These are phyloP conservation scores for Alternaria tenuissima DNA, from an alignment of 2,329 filamentous ascomycete species.

Conservation along the genomic window DNA sequence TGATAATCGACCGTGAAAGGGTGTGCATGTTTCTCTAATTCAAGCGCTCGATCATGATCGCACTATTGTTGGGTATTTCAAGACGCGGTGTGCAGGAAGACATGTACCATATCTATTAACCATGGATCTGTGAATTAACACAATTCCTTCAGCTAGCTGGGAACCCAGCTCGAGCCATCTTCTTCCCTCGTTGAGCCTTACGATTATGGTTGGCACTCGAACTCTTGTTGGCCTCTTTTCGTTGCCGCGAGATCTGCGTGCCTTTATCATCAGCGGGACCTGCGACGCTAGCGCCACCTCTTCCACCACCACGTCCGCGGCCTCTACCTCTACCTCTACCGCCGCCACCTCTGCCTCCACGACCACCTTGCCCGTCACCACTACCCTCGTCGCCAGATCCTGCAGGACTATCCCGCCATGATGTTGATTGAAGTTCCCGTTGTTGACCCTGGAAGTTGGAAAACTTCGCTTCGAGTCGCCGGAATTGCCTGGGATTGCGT, in stretches of 20 bases:
- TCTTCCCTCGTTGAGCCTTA: constrained; percentile 71
- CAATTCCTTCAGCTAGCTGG: constrained; percentile 37
- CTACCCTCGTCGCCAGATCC: constrained; percentile 63
- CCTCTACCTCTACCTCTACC: constrained; percentile 49
- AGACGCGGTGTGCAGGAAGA: not conserved
- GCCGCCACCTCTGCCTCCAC: constrained; percentile 54
- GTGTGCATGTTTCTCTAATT: not conserved
- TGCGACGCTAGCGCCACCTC: constrained; percentile 64
- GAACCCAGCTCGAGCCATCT: constrained; percentile 67
- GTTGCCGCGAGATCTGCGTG: constrained; percentile 74
- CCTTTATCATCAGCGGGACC: constrained; percentile 72
- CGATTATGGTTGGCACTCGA: constrained; percentile 88
- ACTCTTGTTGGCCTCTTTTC: constrained; percentile 84
- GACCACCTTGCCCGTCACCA: constrained; percentile 56
- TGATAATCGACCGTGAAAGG: no score
- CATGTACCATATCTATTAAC: not conserved
- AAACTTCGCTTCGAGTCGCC: constrained; percentile 75
- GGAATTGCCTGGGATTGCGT: constrained; percentile 73
- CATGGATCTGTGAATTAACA: not conserved
- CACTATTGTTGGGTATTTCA: not conserved
- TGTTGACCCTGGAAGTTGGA: constrained; percentile 73
- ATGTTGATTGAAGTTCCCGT: constrained; percentile 68
- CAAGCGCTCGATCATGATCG: not conserved
- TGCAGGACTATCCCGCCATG: constrained; percentile 63
- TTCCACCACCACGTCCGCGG: constrained; percentile 44